Evolutionary conservation across 2,329 filamentous ascomycete species (phyloP).

Genomic region (Onygenales sp.): DNA sequence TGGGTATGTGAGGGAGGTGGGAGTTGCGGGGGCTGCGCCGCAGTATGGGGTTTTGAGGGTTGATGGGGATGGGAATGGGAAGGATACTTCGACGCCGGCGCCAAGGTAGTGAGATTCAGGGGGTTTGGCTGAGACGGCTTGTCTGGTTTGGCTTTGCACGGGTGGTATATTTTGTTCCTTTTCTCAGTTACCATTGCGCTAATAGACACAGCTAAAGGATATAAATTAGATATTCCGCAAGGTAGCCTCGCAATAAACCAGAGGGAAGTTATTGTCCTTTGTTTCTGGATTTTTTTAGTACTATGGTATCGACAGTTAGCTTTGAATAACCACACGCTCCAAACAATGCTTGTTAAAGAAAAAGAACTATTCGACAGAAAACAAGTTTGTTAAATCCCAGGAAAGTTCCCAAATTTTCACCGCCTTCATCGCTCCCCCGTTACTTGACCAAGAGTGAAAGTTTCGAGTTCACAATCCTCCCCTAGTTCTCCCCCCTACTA

Average conservation of each 20-base stretch:
- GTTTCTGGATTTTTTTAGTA: background rate
- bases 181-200: too few relatives aligned
- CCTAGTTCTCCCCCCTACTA: too few relatives aligned
- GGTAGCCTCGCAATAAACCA: background rate
- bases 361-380: background rate
- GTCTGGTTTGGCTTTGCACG: too few relatives aligned
- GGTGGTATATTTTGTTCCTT: too few relatives aligned
- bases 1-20: conserved; percentile 49
- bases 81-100: background rate
- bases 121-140: too few relatives aligned
- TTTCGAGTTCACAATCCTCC: too few relatives aligned
- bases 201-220: too few relatives aligned
- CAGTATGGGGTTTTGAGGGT: conserved; percentile 5
- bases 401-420: too few relatives aligned
- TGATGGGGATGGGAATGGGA: background rate
- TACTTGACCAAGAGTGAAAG: too few relatives aligned
- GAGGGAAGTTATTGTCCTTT: background rate
- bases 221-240: background rate
- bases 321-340: background rate
- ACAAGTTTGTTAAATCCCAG: too few relatives aligned
- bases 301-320: background rate
- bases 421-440: too few relatives aligned
- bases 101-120: background rate
- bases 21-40: conserved; percentile 29
- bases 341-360: background rate